These are phyloP conservation scores for Cladosporium sp. DNA, from an alignment of 2,329 filamentous ascomycete species.

Conservation along the genomic window DNA sequence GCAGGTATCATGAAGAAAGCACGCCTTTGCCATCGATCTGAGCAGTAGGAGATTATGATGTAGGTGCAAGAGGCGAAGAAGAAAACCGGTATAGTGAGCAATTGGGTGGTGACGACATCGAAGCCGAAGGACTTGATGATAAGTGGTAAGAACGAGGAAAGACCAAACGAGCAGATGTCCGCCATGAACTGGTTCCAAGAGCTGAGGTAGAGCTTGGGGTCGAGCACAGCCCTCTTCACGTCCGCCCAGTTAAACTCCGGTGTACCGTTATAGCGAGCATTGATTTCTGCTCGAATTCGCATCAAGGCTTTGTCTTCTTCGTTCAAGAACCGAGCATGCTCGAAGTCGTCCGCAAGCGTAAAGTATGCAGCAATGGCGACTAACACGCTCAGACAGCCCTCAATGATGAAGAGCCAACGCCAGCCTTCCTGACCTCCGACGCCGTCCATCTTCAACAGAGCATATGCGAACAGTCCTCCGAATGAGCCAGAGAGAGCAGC, in stretches of 20 bases:
- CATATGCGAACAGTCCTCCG: conserved; percentile 22
- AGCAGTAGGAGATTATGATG: background rate
- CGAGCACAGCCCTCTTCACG: conserved; percentile 18
- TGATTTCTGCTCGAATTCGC: conserved; percentile 17
- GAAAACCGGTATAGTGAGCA: background rate
- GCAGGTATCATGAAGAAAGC: conserved; percentile 1
- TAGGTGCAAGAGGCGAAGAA: background rate
- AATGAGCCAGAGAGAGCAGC: conserved; percentile 20
- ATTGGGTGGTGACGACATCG: background rate
- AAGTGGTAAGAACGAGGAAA: conserved; percentile 1
- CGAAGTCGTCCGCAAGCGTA: conserved; percentile 47
- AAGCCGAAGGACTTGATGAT: conserved; percentile 54
- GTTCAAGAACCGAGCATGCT: conserved; percentile 26
- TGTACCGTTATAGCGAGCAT: conserved; percentile 12
- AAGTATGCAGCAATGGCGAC: conserved; percentile 51
- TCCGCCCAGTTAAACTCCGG: conserved; percentile 22
- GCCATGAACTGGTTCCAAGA: conserved; percentile 21
- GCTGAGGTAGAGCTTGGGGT: conserved; percentile 21
- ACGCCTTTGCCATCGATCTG: background rate
- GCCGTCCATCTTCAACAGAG: conserved; percentile 38
- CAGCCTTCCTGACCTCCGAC: conserved; percentile 39
- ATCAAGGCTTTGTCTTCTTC: conserved; percentile 19
- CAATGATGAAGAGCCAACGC: conserved; percentile 54
- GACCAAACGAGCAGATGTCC: conserved; percentile 24
- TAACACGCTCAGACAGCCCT: conserved; percentile 49